These are phyloP conservation scores for Chlorencoelia australis DNA, from an alignment of 2,329 filamentous ascomycete species.

Conservation along the genomic window DNA sequence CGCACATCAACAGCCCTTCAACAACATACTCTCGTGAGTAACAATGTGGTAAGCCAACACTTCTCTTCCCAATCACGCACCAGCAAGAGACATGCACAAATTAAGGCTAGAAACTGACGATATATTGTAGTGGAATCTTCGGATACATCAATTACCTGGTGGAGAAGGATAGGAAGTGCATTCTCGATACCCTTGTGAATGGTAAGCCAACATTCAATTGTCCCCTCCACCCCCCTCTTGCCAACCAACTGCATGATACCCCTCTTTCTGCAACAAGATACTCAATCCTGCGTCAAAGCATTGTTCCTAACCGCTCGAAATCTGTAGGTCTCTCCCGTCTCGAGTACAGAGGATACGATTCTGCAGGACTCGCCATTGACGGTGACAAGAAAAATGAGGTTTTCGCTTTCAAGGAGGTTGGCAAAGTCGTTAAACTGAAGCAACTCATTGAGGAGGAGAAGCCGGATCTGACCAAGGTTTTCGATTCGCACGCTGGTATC, in stretches of 20 bases:
- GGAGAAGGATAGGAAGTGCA: constrained; percentile 96
- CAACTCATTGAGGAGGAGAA: constrained; percentile 77
- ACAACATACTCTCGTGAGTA: too few species aligned
- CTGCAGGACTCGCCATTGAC: constrained; percentile 88
- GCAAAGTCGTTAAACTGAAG: constrained; percentile 96
- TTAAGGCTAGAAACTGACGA: too few species aligned
- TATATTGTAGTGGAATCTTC: constrained; percentile 72
- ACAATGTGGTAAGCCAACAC: too few species aligned
- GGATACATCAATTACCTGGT: constrained; percentile 99
- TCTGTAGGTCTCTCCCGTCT: constrained; percentile 60
- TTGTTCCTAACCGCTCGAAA: neutral
- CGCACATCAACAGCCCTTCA: too few species aligned
- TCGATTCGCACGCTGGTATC: constrained; percentile 97
- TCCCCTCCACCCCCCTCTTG: constrained; percentile 5
- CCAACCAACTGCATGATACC: neutral
- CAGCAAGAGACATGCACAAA: too few species aligned
- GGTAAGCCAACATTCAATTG: constrained; percentile 34
- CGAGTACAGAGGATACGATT: constrained; percentile 98
- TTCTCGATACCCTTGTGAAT: constrained; percentile 92
- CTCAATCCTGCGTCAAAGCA: neutral
- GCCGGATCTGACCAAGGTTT: constrained; percentile 81
- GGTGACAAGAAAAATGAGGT: constrained; percentile 99
- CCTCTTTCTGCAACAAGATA: neutral
- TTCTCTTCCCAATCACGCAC: too few species aligned
- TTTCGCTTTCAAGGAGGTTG: constrained; percentile 95